phyloP scores from a whole-genome alignment of 106 monocot species.

The Allium cepa region DNA sequence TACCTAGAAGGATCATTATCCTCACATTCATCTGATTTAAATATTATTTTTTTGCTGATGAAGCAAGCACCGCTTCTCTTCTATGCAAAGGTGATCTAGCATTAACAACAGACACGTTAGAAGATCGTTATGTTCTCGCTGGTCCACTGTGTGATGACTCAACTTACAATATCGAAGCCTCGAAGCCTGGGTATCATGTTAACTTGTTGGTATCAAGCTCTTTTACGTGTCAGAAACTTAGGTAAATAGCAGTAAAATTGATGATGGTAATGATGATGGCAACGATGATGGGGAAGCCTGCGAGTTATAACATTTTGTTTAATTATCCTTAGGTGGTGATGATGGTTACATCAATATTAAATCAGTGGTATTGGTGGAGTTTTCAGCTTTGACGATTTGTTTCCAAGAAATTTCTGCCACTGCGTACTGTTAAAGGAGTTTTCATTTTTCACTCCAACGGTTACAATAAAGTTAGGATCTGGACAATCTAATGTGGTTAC shows the following conservation, averaged over 20 bases:
- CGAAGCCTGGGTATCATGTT: slow-evolving; percentile 87
- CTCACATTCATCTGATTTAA: slow-evolving; percentile 68
- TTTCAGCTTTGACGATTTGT: slow-evolving; percentile 70
- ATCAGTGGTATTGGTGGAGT: slow-evolving; percentile 64
- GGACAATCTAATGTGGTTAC: slow-evolving; percentile 68
- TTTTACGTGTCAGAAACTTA: slow-evolving; percentile 85
- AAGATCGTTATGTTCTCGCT: slow-evolving; percentile 55
- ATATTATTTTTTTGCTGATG: slow-evolving; percentile 52
- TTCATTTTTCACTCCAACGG: slow-evolving; percentile 69
- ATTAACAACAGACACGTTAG: slow-evolving; percentile 44
- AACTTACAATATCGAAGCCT: slow-evolving; percentile 57
- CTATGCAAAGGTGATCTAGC: slow-evolving; percentile 58
- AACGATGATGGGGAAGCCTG: slow-evolving; percentile 14
- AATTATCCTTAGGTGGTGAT: slow-evolving; percentile 92
- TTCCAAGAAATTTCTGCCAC: slow-evolving; percentile 92
- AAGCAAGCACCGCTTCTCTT: slow-evolving; percentile 49
- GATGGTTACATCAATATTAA: slow-evolving; percentile 92
- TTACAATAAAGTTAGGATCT: slow-evolving; percentile 72
- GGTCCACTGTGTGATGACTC: slow-evolving; percentile 85
- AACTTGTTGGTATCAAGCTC: slow-evolving; percentile 47
- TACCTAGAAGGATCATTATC: slow-evolving; percentile 81
- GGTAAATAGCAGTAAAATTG: slow-evolving; percentile 52
- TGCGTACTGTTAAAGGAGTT: slow-evolving; percentile 94
- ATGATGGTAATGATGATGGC: slow-evolving; percentile 28
- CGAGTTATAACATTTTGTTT: slow-evolving; percentile 67